phyloP scores from a whole-genome alignment of 441 rosid species.

The Capsella rubella region DNA sequence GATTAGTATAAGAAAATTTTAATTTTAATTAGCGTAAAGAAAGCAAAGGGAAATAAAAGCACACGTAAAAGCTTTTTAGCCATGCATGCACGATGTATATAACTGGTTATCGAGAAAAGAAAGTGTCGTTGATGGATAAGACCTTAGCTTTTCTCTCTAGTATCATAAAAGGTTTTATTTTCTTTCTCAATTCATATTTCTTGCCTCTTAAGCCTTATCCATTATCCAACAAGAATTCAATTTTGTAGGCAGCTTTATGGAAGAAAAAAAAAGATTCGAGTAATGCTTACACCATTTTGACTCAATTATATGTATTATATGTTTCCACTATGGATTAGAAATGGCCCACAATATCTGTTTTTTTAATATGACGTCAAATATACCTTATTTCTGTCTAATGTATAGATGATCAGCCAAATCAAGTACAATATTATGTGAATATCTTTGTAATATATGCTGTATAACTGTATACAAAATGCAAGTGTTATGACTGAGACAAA shows the following conservation, averaged over 20 bases:
- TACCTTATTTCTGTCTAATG: constrained; percentile 10
- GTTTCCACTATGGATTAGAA: not conserved
- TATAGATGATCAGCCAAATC: not conserved
- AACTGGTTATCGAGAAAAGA: constrained; percentile 41
- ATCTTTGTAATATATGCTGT: constrained; percentile 20
- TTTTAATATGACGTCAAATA: constrained; percentile 14
- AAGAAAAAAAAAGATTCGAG: not conserved
- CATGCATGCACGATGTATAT: constrained; percentile 45
- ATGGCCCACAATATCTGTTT: constrained; percentile 37
- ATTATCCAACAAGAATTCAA: constrained; percentile 34
- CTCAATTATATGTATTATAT: constrained; percentile 23
- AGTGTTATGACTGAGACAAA: not conserved
- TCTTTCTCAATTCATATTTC: constrained; percentile 7
- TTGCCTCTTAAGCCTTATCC: constrained; percentile 44
- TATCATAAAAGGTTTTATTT: constrained; percentile 16
- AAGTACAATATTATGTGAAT: constrained; percentile 9
- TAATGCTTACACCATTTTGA: constrained; percentile 39
- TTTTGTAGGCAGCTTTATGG: constrained; percentile 35
- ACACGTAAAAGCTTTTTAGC: constrained; percentile 46
- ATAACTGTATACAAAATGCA: not conserved
- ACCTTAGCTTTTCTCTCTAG: constrained; percentile 35
- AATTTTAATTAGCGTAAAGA: constrained; percentile 26
- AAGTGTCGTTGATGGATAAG: constrained; percentile 40
- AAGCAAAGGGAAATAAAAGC: constrained; percentile 6
- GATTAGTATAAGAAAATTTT: constrained; percentile 8